Conservation (phyloP, 2,329 filamentous ascomycete genomes). For the Aspergillus thermomutatus region DNA sequence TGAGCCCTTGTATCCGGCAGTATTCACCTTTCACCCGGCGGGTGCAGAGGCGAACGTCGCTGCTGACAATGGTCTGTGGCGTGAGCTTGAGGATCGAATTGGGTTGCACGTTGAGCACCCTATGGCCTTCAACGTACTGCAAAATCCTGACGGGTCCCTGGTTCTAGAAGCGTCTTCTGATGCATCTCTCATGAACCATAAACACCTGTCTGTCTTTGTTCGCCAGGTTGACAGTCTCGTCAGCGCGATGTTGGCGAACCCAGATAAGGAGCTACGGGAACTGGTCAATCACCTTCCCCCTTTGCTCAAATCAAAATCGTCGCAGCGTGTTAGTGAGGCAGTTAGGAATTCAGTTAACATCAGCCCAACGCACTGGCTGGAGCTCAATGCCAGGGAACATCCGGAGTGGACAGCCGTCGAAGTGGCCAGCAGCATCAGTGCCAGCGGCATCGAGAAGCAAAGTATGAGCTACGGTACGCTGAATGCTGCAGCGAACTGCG, state of each 20-base stretch:
- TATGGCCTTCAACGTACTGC: slow-evolving; percentile 39
- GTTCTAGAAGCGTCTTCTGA: slow-evolving; percentile 25
- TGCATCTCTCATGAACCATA: slow-evolving; percentile 21
- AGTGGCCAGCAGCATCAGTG: slow-evolving; percentile 20
- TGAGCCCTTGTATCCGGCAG: slow-evolving; percentile 29
- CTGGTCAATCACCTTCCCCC: slow-evolving; percentile 22
- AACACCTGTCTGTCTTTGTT: slow-evolving; percentile 28
- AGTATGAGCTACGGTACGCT: slow-evolving; percentile 24
- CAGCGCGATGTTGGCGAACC: slow-evolving; percentile 22
- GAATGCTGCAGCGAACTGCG: slow-evolving; percentile 21
- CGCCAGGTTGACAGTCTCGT: slow-evolving; percentile 30
- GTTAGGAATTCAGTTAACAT: slow-evolving; percentile 15
- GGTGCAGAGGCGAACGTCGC: slow-evolving; percentile 2
- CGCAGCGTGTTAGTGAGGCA: slow-evolving; percentile 13
- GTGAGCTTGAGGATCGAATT: slow-evolving; percentile 27
- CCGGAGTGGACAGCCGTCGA: slow-evolving; percentile 31
- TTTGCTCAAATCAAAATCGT: slow-evolving; percentile 22
- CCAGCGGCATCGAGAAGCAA: slow-evolving; percentile 19
- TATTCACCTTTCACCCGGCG: slow-evolving; percentile 31
- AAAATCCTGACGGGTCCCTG: slow-evolving; percentile 17
- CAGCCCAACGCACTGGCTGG: slow-evolving; percentile 29
- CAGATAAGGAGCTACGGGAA: slow-evolving; percentile 22
- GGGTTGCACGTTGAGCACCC: slow-evolving; percentile 41
- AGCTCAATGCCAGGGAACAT: slow-evolving; percentile 20
- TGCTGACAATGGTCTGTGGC: slow-evolving; percentile 20